Base-by-base conservation (phyloP, 768 basidiomycete species). In the Leccinum subtestaceum region DNA sequence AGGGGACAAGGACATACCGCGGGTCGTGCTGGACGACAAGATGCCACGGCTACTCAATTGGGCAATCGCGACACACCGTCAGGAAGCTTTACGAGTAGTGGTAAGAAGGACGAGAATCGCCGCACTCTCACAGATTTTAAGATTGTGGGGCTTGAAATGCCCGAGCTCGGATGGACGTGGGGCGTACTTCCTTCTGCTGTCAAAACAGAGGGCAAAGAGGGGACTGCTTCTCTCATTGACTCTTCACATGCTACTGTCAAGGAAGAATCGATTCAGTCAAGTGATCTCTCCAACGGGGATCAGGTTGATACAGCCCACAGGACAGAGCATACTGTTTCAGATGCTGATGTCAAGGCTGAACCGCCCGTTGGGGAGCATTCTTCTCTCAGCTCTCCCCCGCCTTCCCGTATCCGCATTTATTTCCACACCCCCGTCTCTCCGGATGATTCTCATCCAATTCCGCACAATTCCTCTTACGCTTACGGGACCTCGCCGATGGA, bases 61-160 rank as follows among this genome's bases (percentile, higher is more conserved):
- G 76, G 76, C 58, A 69, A 78, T 49, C 79, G 83, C 70, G 86
- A 89, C 70, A 78, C 79, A 45, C 63, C 77, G 19, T 67, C 76
- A 64, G 72, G 76, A 55, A 77, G 80, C 52, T 80, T 73, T 64
- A 74, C 79, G 67, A 74, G 74, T 51, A 70, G 75, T 69, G 85
- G 87, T 81, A 91, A 91, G 82, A 89, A 88, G 75, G 90, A 92
- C 70, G 91, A 93, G 74, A 89, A 89, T 71, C 84, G 88, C 69
- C 85, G 93, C 67, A 97, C 95, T 31, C 86, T 99, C 65, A 98
- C 95, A 38, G 96, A 98, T 77, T 99, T 99, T 84, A 93, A 96
- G 77, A 94, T 99, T 71, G 80, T 95, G 69, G 95, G 91, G 27
- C 80, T 98, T 65, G 86, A 91, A 71, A 89, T 97, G 64, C 84